A percentile compares a stretch with the other conserved stretches of the same genome.
These are phyloP conservation scores for Trypanosomatidae sp. DNA, from an alignment of 208 protist species.

Conservation along the genomic window DNA sequence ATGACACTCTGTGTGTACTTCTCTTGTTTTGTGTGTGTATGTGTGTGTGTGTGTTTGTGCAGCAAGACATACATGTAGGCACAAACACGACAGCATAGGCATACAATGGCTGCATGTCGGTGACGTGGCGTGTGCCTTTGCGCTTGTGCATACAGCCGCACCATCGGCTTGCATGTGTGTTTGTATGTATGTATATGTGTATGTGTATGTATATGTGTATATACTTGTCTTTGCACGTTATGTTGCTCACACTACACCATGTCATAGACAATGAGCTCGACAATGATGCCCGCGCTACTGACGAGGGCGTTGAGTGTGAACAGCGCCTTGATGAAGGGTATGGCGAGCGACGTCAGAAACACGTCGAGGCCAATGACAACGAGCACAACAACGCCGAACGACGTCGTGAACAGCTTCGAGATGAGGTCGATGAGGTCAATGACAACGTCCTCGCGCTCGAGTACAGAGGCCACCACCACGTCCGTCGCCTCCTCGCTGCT, in stretches of 20 bases:
- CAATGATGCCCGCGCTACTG: conserved; percentile 60
- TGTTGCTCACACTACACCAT: conserved; percentile 12
- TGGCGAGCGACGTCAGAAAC: conserved; percentile 61
- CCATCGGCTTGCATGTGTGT: no score
- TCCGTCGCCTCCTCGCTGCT: no score
- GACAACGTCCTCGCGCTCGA: conserved; percentile 14
- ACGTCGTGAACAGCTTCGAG: conserved; percentile 59
- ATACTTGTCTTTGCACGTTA: conserved; percentile 1
- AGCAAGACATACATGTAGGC: no score
- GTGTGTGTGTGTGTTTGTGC: no score
- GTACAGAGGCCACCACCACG: no score
- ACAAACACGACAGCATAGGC: no score
- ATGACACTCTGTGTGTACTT: no score
- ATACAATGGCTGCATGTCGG: no score
- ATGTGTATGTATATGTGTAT: conserved; percentile 2
- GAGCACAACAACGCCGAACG: conserved; percentile 61
- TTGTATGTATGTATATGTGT: background rate
- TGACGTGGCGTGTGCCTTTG: no score
- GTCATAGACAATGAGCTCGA: conserved; percentile 79
- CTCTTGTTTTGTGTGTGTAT: no score
- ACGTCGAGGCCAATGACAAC: conserved; percentile 43
- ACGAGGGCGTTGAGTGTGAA: conserved; percentile 74
- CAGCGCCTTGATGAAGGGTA: conserved; percentile 68
- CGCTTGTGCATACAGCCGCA: no score
- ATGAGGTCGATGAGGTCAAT: conserved; percentile 68